These are phyloP conservation scores for Sanghuangporus baumii DNA, from an alignment of 1,284 basidiomycete species.

Conservation along the genomic window DNA sequence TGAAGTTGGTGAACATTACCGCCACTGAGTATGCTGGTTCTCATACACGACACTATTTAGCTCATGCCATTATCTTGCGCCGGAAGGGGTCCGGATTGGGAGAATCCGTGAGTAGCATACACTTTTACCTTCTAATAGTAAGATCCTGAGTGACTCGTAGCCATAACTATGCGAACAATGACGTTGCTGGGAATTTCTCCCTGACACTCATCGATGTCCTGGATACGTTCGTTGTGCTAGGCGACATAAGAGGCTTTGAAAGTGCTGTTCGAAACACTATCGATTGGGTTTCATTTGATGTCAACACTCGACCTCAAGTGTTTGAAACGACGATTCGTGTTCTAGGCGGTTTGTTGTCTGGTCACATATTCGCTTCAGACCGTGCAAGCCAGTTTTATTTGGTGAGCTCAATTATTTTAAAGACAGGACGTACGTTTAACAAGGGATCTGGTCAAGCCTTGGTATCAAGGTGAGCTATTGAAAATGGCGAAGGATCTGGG, in stretches of 20 bases:
- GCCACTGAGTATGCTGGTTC: conserved; percentile 11
- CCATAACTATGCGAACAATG: conserved; percentile 67
- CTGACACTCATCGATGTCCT: conserved; percentile 78
- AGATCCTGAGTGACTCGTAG: conserved; percentile 31
- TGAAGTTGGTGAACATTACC: conserved; percentile 46
- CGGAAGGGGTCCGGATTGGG: conserved; percentile 77
- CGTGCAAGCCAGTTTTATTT: conserved; percentile 62
- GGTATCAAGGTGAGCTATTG: conserved; percentile 74
- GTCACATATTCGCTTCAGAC: conserved; percentile 73
- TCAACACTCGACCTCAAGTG: conserved; percentile 87
- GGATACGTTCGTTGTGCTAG: conserved; percentile 76
- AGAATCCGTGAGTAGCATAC: conserved; percentile 54
- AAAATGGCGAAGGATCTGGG: conserved; percentile 82
- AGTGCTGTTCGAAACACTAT: conserved; percentile 71
- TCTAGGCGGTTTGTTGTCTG: conserved; percentile 83
- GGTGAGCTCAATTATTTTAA: not conserved
- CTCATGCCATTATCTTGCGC: conserved; percentile 83
- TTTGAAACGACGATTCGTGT: conserved; percentile 90
- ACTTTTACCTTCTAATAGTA: conserved; percentile 9
- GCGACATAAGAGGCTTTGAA: conserved; percentile 70
- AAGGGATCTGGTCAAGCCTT: conserved; percentile 32
- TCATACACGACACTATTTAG: conserved; percentile 34
- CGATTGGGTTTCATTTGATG: conserved; percentile 76
- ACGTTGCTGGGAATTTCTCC: conserved; percentile 84
- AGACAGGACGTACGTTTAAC: not conserved